Conservation (phyloP, 225 moss, liverwort and hornwort species). For the Marchantia paleacea region DNA sequence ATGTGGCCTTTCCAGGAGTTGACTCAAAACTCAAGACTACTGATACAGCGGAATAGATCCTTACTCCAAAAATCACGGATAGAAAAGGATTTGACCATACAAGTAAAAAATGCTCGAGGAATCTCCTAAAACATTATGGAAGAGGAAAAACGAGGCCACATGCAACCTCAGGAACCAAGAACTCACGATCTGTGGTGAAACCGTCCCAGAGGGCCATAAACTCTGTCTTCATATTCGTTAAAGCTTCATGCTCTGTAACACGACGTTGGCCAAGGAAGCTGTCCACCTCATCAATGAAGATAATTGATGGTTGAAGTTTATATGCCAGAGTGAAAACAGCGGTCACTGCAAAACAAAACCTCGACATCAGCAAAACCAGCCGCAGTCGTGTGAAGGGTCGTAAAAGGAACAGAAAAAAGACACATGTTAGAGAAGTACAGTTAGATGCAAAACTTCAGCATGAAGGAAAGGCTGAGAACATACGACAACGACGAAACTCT, state of each 20-base stretch:
- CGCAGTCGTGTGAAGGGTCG: neutral
- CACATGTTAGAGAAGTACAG: neutral
- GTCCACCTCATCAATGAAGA: conserved; percentile 59
- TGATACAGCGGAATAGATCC: too few relatives aligned
- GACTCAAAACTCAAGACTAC: too few relatives aligned
- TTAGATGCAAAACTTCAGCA: neutral
- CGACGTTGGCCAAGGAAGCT: conserved; percentile 56
- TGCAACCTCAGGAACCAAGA: neutral
- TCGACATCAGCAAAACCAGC: neutral
- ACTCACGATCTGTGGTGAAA: conserved; percentile 58
- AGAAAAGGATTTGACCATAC: too few relatives aligned
- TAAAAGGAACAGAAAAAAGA: neutral
- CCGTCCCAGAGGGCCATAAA: conserved; percentile 61
- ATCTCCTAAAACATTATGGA: too few relatives aligned
- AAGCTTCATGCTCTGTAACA: conserved; percentile 52
- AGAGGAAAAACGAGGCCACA: too few relatives aligned
- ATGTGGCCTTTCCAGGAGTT: too few relatives aligned
- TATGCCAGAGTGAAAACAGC: conserved; percentile 57
- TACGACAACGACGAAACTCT: neutral
- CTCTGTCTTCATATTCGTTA: conserved; percentile 62
- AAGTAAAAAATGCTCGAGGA: too few relatives aligned
- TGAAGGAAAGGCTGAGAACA: neutral
- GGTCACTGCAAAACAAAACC: conserved; percentile 36
- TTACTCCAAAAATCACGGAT: too few relatives aligned
- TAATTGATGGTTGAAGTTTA: conserved; percentile 55